A percentile compares a stretch with the other conserved stretches of the same genome.
Conservation (phyloP, 306 rosid genomes). For the Cicer chorassanicum region DNA sequence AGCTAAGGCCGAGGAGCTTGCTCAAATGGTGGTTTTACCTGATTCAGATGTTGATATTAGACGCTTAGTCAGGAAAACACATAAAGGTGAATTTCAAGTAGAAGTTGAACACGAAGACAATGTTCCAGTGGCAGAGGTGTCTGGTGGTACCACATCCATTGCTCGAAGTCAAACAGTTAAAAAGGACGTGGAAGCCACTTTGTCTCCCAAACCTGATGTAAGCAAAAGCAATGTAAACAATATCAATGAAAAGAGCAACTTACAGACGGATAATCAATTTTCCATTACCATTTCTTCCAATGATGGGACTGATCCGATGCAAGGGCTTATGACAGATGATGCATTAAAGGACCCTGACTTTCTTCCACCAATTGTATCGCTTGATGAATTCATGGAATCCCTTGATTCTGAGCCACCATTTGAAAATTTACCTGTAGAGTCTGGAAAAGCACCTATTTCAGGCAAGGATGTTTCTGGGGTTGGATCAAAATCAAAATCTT, state of each 20-base stretch:
- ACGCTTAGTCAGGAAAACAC: conserved; percentile 91
- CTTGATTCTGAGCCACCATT: conserved; percentile 82
- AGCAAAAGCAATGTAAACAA: conserved; percentile 43
- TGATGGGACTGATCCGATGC: conserved; percentile 72
- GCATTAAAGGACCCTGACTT: conserved; percentile 74
- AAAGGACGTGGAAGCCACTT: conserved; percentile 51
- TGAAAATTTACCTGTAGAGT: conserved; percentile 58
- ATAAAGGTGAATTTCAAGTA: conserved; percentile 95
- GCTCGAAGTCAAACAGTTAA: conserved; percentile 48
- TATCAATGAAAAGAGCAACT: conserved; percentile 50
- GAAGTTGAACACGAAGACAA: conserved; percentile 82
- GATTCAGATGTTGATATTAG: conserved; percentile 84
- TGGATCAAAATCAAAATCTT: conserved; percentile 53
- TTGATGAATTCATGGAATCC: conserved; percentile 96
- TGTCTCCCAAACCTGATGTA: conserved; percentile 49
- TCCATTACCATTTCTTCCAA: conserved; percentile 65
- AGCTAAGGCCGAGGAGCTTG: conserved; percentile 99
- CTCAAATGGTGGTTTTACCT: conserved; percentile 92
- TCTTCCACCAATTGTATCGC: conserved; percentile 86
- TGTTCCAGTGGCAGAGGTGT: conserved; percentile 62
- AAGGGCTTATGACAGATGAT: conserved; percentile 86
- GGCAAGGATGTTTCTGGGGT: conserved; percentile 57
- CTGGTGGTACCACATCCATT: conserved; percentile 59
- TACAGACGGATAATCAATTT: conserved; percentile 47
- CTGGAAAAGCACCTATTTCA: conserved; percentile 53